Evolutionary conservation across 2,329 filamentous ascomycete species (phyloP).

Genomic region (Venturia pyrina): DNA sequence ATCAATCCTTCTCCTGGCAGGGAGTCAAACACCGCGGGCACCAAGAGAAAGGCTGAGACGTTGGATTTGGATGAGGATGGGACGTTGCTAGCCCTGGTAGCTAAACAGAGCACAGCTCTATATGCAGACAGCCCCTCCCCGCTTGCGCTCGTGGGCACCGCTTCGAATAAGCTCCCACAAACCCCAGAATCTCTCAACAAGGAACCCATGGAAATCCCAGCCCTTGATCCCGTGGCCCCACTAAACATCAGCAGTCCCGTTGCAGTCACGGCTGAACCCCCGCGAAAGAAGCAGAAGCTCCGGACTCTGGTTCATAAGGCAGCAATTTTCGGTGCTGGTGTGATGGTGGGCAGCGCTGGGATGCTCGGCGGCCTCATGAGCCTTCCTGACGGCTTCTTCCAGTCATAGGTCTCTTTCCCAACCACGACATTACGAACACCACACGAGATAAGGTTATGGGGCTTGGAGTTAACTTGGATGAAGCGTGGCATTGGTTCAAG

Average conservation of each 20-base stretch:
- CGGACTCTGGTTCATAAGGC: neutral
- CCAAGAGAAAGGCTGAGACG: conserved; percentile 10
- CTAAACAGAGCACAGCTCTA: neutral
- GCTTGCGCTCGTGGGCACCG: neutral
- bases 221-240: neutral
- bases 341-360: neutral
- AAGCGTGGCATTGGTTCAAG: neutral
- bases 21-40: neutral
- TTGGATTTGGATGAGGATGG: neutral
- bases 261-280: neutral
- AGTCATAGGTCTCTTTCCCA: neutral
- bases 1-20: conserved; percentile 1
- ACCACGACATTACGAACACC: neutral
- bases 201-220: neutral
- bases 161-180: neutral
- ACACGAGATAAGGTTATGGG: neutral
- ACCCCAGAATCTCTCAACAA: neutral
- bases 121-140: neutral
- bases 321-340: neutral
- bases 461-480: neutral
- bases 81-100: neutral
- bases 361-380: conserved; percentile 3
- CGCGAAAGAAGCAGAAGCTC: neutral
- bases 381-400: conserved; percentile 9
- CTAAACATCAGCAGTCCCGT: neutral